Percentiles rank a stretch among this genome's conserved stretches.
Evolutionary conservation across 2,329 filamentous ascomycete species (phyloP).

Genomic region (Scolecobasidium constrictum): DNA sequence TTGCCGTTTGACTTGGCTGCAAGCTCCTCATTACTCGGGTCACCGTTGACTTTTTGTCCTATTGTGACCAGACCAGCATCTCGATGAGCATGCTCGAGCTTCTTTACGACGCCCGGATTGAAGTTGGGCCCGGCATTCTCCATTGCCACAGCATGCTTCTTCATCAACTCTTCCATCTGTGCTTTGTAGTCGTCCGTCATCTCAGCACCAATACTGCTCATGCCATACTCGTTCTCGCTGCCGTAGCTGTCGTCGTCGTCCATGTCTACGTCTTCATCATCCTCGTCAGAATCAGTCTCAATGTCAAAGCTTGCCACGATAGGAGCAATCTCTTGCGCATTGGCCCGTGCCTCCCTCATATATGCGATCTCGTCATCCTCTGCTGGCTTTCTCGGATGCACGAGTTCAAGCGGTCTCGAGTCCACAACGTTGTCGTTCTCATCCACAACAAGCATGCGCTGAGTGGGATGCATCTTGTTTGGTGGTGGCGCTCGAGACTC

Average conservation of each 20-base stretch:
- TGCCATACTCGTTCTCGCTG: conserved; percentile 31
- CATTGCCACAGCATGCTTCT: conserved; percentile 8
- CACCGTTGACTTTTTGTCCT: neutral
- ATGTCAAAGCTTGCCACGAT: conserved; percentile 88
- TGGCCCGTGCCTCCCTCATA: conserved; percentile 4
- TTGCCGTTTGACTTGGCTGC: conserved; percentile 37
- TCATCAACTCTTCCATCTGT: conserved; percentile 39
- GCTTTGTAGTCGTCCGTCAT: conserved; percentile 38
- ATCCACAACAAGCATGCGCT: conserved; percentile 7
- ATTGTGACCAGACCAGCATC: neutral
- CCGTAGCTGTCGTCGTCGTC: conserved; percentile 40
- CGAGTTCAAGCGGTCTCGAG: conserved; percentile 7
- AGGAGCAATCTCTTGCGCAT: conserved; percentile 70
- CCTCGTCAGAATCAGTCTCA: conserved; percentile 47
- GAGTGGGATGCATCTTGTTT: conserved; percentile 3
- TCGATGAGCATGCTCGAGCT: neutral
- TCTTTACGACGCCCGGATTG: neutral
- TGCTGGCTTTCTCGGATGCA: neutral
- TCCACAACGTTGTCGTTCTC: conserved; percentile 7
- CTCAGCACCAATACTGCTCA: conserved; percentile 6
- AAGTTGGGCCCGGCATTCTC: conserved; percentile 8
- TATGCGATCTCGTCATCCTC: neutral
- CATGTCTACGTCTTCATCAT: conserved; percentile 35
- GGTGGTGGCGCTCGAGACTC: neutral
- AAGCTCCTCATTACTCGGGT: neutral